Conservation (phyloP, 768 basidiomycete genomes). For the Tremella fuciformis region DNA sequence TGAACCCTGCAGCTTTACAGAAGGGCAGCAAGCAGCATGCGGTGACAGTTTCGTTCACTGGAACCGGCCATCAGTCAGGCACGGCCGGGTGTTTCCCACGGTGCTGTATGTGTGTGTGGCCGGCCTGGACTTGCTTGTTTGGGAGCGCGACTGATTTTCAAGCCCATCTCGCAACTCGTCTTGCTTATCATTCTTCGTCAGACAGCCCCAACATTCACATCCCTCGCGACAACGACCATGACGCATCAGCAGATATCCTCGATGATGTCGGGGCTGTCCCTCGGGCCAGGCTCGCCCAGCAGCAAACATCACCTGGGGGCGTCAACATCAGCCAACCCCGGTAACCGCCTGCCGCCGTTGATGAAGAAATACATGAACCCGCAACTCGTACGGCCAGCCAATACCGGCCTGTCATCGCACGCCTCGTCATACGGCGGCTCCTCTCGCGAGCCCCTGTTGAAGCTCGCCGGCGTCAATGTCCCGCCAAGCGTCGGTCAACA, state of each 20-base stretch:
- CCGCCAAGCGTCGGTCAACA: neutral
- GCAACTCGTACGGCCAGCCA: slow-evolving; percentile 37
- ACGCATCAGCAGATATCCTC: slow-evolving; percentile 15
- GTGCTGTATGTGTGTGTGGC: no score
- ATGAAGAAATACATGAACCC: slow-evolving; percentile 50
- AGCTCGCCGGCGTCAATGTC: slow-evolving; percentile 48
- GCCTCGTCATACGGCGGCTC: slow-evolving; percentile 18
- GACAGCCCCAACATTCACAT: no score
- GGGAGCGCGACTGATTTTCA: no score
- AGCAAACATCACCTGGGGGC: slow-evolving; percentile 5
- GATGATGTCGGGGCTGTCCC: slow-evolving; percentile 29
- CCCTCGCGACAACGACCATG: slow-evolving; percentile 13
- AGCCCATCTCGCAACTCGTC: no score
- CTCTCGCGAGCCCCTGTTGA: slow-evolving; percentile 42
- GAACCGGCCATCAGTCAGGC: no score
- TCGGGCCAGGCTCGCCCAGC: slow-evolving; percentile 9
- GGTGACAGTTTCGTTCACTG: slow-evolving; percentile 8
- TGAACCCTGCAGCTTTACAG: neutral
- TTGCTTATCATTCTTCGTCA: no score
- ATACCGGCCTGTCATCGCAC: slow-evolving; percentile 31
- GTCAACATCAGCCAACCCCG: slow-evolving; percentile 1
- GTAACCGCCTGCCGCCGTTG: slow-evolving; percentile 38
- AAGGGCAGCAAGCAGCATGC: neutral
- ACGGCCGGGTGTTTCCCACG: no score
- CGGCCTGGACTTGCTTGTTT: no score